phyloP scores from a whole-genome alignment of 768 basidiomycete species.

The Kwoniella botswanensis region DNA sequence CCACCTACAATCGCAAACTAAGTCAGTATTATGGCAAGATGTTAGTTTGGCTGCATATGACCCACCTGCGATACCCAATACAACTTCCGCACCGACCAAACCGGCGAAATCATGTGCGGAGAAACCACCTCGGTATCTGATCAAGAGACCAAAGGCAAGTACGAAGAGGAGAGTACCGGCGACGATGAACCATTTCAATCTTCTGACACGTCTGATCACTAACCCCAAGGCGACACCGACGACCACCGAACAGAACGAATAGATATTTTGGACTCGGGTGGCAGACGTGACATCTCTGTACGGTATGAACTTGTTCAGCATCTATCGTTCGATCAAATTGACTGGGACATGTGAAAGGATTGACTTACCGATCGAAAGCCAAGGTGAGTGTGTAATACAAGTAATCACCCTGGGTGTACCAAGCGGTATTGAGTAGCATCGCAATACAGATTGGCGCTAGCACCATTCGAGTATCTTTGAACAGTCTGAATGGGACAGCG shows the following conservation, averaged over 20 bases:
- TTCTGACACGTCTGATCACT: slow-evolving; percentile 45
- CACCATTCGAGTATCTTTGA: slow-evolving; percentile 48
- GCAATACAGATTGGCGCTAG: slow-evolving; percentile 53
- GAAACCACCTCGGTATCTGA: slow-evolving; percentile 34
- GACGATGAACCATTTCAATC: slow-evolving; percentile 40
- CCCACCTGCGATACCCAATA: slow-evolving; percentile 28
- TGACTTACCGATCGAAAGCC: slow-evolving; percentile 45
- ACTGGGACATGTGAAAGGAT: neutral
- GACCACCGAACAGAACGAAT: slow-evolving; percentile 52
- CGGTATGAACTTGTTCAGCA: neutral
- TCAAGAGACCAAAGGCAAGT: slow-evolving; percentile 49
- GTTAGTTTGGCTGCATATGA: neutral
- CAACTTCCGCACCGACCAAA: slow-evolving; percentile 43
- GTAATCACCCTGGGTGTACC: slow-evolving; percentile 54
- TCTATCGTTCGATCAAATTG: no score
- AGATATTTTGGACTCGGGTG: slow-evolving; percentile 49
- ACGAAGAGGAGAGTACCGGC: slow-evolving; percentile 39
- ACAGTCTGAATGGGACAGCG: slow-evolving; percentile 45
- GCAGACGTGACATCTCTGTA: slow-evolving; percentile 36
- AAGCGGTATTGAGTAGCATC: slow-evolving; percentile 47
- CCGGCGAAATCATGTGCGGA: slow-evolving; percentile 29
- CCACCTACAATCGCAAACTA: slow-evolving; percentile 3
- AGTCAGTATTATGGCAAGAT: neutral
- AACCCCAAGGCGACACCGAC: slow-evolving; percentile 50
- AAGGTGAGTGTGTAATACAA: slow-evolving; percentile 52